phyloP scores from a whole-genome alignment of 495 filamentous ascomycete species.

The Annulohypoxylon stygium region DNA sequence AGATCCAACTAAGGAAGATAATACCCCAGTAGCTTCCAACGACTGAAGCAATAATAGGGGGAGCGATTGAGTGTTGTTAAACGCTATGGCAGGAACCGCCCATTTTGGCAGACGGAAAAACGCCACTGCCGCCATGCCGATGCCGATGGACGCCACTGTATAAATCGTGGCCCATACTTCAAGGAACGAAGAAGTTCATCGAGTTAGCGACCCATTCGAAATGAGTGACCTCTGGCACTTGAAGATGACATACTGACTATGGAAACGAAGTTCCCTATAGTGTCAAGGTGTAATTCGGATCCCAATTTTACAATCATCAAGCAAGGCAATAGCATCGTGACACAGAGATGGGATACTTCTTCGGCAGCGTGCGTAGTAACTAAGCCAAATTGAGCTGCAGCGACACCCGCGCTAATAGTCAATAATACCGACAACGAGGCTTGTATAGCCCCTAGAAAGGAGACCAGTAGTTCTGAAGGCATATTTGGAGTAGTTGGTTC shows the following conservation, averaged over 20 bases:
- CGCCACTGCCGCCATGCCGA: conserved; percentile 62
- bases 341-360: conserved; percentile 74
- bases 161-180: conserved; percentile 72
- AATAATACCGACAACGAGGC: conserved; percentile 77
- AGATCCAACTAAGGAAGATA: conserved; percentile 64
- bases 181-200: not conserved
- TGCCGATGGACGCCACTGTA: conserved; percentile 65
- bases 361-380: conserved; percentile 68
- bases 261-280: conserved; percentile 66
- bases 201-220: conserved; percentile 4
- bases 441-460: conserved; percentile 78
- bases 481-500: conserved; percentile 17
- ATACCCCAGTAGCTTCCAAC: conserved; percentile 73
- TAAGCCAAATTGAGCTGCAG: conserved; percentile 69
- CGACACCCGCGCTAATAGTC: conserved; percentile 73
- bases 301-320: conserved; percentile 79
- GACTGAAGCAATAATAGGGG: conserved; percentile 76
- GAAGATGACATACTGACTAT: conserved; percentile 47
- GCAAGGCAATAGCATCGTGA: conserved; percentile 77
- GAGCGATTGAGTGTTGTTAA: conserved; percentile 83
- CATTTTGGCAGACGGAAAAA: conserved; percentile 71
- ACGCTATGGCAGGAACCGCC: conserved; percentile 74
- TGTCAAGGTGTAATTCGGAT: conserved; percentile 69
- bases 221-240: not conserved
- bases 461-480: conserved; percentile 51